Base-by-base conservation (phyloP, 306 rosid species). In the Glycine soja region DNA sequence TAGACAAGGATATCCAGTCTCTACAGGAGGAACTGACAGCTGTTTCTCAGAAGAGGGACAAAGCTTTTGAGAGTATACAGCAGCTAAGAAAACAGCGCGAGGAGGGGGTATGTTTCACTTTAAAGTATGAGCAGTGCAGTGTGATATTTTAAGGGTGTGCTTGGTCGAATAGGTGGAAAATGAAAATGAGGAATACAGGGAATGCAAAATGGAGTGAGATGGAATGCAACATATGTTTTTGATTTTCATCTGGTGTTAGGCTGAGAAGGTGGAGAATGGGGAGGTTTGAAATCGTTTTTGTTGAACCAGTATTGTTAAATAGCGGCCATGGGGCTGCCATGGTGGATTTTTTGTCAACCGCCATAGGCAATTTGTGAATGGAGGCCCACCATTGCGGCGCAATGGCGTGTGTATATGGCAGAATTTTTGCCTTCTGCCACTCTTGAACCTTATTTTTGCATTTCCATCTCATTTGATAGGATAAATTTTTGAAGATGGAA, bases 61-160 rank as follows among this genome's bases (percentile, higher is more conserved):
- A 88, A 80, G 80, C 94, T 18, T 88, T 62, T 54, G 94, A 93
- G 75, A 88, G 80, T 85, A 80, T 93, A 82, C 91, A 85, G 80
- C 87, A 89, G 57, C 88, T 93, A 71, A 88, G 93, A 76, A 89
- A 82, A 82, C 91, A 87, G 88, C 91, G 92, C 6, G 98, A 93
- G 34, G 97, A 96, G 18, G 97, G 88, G 87, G 98, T 96, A 82
- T 70, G 91, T 74, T 74, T 74, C 47, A 15, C 79, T 75, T 75
- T 80, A 59, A 57, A 42, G 40, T 83, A 79, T 59, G 61, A 59
- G 46, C 48, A 10, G 13, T 71, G 19, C 32, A n/a, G 12, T 61
- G 72, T 16, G 14, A 40, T 68, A 46, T 62, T 54, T 61, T 40
- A 42, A 16, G 58, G 59, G 42, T 15, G 40, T 79, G 18, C 53